Evolutionary conservation across 1,284 basidiomycete species (phyloP).

Genomic region (Cutaneotrichosporon arboriforme): DNA sequence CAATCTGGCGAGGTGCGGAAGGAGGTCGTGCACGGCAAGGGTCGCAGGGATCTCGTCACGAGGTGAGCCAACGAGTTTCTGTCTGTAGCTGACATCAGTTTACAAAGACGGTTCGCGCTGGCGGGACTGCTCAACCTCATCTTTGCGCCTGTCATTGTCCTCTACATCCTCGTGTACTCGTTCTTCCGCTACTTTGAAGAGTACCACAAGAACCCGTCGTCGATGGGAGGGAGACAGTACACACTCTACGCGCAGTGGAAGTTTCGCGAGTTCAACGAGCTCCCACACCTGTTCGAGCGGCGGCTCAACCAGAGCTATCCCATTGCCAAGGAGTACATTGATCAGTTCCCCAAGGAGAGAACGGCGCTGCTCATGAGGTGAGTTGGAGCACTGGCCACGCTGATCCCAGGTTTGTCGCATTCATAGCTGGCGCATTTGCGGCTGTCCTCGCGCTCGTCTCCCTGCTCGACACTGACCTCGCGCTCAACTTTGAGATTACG

Average conservation of each 20-base stretch:
- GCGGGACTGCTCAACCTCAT: conserved; percentile 93
- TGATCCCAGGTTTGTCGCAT: conserved; percentile 74
- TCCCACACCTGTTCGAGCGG: conserved; percentile 84
- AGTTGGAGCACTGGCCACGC: conserved; percentile 23
- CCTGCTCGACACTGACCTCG: conserved; percentile 83
- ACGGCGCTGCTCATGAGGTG: conserved; percentile 81
- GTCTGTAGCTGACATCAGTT: conserved; percentile 49
- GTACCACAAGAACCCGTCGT: conserved; percentile 96
- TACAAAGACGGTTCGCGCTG: conserved; percentile 81
- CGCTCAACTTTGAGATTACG: conserved; percentile 91
- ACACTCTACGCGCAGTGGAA: conserved; percentile 97
- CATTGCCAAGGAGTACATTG: conserved; percentile 87
- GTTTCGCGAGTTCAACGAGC: conserved; percentile 97
- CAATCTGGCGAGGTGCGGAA: conserved; percentile 77
- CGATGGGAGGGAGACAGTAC: conserved; percentile 84
- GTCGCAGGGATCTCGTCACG: conserved; percentile 69
- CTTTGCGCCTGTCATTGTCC: conserved; percentile 92
- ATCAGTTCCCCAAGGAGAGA: conserved; percentile 95
- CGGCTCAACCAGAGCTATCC: conserved; percentile 84
- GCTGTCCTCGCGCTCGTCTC: conserved; percentile 88
- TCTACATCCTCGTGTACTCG: conserved; percentile 95
- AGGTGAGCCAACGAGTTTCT: conserved; percentile 56
- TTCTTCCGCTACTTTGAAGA: conserved; percentile 99
- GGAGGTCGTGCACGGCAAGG: conserved; percentile 80
- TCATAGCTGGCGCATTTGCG: conserved; percentile 91